Percentiles rank a stretch among this genome's conserved stretches.
These are phyloP conservation scores for Neofusicoccum cordaticola DNA, from an alignment of 2,329 filamentous ascomycete genomes.

Conservation along the genomic window DNA sequence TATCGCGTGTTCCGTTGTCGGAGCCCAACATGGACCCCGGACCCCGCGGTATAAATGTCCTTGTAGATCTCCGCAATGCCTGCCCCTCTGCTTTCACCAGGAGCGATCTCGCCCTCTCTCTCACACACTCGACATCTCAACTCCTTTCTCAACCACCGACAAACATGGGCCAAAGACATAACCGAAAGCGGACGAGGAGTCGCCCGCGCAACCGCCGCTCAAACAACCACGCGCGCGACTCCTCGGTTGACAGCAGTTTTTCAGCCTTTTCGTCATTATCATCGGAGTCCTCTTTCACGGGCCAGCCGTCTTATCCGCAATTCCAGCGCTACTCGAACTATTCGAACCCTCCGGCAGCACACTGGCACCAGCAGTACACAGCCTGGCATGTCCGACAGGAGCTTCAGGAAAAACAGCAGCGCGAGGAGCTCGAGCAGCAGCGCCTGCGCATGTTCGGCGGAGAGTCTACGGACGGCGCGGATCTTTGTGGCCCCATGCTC, in stretches of 20 bases:
- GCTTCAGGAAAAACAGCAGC: constrained; percentile 19
- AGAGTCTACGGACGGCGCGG: constrained; percentile 40
- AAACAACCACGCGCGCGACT: constrained; percentile 20
- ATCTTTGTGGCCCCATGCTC: constrained; percentile 45
- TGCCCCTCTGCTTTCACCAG: neutral
- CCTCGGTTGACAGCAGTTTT: constrained; percentile 3
- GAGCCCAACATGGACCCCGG: neutral
- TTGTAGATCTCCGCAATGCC: neutral
- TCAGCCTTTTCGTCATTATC: constrained; percentile 25
- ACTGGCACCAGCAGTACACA: constrained; percentile 38
- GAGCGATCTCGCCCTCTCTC: neutral
- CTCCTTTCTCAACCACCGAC: neutral
- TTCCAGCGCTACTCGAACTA: constrained; percentile 21
- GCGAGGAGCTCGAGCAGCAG: constrained; percentile 28
- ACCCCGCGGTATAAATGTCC: constrained; percentile 3
- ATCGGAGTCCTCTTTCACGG: constrained; percentile 28
- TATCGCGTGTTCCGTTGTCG: constrained; percentile 11
- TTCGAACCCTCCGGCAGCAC: constrained; percentile 22
- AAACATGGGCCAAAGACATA: constrained; percentile 44
- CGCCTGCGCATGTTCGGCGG: constrained; percentile 45
- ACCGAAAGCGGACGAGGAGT: constrained; percentile 43
- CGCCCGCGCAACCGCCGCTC: constrained; percentile 40
- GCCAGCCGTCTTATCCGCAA: constrained; percentile 28
- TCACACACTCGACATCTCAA: neutral
- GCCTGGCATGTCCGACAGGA: constrained; percentile 37